Evolutionary conservation across 2,329 filamentous ascomycete genomes (phyloP).

Genomic region (Hymenoscyphus infarciens): DNA sequence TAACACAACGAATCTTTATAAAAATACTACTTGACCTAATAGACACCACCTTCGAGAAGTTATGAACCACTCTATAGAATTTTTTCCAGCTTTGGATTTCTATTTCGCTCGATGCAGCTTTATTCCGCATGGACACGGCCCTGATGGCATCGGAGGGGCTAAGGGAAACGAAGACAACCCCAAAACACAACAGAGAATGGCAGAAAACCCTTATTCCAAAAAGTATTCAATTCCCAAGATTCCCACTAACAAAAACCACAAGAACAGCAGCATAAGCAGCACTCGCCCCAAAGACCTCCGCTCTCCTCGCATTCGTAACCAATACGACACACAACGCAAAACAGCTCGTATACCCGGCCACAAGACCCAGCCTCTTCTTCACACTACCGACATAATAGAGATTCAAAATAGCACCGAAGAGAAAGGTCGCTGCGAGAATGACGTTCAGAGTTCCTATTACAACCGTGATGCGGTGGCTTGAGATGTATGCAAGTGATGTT

Average conservation of each 20-base stretch:
- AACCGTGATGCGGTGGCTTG: background rate
- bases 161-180: no score
- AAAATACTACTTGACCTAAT: no score
- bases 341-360: background rate
- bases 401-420: background rate
- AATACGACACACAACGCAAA: background rate
- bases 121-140: no score
- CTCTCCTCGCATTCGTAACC: background rate
- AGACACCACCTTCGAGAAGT: no score
- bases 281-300: background rate
- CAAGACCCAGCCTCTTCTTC: background rate
- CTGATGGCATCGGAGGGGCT: no score
- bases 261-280: constrained; percentile 7
- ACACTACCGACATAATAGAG: background rate
- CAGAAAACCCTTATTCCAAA: no score
- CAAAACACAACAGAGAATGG: no score
- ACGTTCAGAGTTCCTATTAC: background rate
- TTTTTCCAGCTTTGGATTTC: no score
- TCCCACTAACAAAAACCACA: constrained; percentile 8
- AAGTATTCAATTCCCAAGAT: background rate
- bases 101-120: no score
- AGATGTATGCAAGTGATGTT: background rate
- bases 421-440: background rate
- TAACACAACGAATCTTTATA: no score
- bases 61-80: no score